Base-by-base conservation (phyloP, 2,329 filamentous ascomycete species). In the Aspergillus uvarum region DNA sequence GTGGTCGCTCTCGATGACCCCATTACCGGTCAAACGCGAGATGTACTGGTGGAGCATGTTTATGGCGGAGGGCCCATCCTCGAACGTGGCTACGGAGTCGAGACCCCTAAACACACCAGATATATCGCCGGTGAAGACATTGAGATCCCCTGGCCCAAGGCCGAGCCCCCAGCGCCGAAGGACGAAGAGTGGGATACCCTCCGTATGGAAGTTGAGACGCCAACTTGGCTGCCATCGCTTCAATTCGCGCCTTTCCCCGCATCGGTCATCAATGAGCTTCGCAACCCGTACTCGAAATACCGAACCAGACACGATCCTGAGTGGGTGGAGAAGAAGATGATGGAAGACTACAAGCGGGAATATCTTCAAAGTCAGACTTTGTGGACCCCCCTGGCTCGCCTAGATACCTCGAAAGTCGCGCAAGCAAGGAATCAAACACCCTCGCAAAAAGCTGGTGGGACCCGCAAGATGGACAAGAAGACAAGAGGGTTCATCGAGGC, bases 221-320 rank as follows among this genome's bases (percentile, higher is more conserved):
- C 81, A 70, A 91, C 90, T 1, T 96, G 90, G 73, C 81, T 88
- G 57, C 92, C 93, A n/a, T 90, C 87, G 38, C 81, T 98, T 24
- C 80, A 92, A 29, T 81, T 84, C 16, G 84, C 90, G 26, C 94
- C 94, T 14, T 91, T 96, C 83, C 92, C 94, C 5, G 77, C 82
- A 31, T 79, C 77, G n/a, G 84, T 97, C 42, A 83, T 96, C 65
- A 88, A 96, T 74, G 94, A 98, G 81, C 82, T 98, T 72, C 85
- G 92, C 72, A 89, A 90, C 80, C 89, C 87, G 73, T 96, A 88
- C 83, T 90, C 88, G 67, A 86, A 84, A 69, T 95, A 93, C 85
- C 84, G 92, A 70, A 92, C 88, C 56, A 83, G 91, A 51, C 91
- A 96, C 78, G 89, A 92, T 64, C 79, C 84, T 50, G 89, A 89